Conservation (phyloP, 202 grass and related monocot species). For the Elaeis oleifera region DNA sequence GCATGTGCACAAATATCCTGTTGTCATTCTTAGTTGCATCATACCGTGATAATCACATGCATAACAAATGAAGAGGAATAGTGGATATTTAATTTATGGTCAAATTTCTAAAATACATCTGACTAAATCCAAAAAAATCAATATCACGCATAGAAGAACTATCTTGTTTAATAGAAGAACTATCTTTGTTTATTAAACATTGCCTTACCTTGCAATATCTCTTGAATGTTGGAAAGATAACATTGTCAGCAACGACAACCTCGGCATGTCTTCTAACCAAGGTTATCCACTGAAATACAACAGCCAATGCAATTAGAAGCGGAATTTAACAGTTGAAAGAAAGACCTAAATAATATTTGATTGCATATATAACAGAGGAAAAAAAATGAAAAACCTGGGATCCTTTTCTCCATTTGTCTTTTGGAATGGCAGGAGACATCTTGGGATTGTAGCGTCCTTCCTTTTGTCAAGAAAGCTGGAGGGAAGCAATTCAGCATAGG, state of each 20-base stretch:
- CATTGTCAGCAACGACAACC: constrained; percentile 57
- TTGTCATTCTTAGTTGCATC: too few relatives aligned
- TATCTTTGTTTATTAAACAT: too few relatives aligned
- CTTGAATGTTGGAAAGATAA: constrained; percentile 62
- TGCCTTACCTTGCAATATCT: constrained; percentile 75
- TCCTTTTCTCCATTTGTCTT: constrained; percentile 96
- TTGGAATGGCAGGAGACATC: constrained; percentile 69
- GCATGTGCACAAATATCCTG: too few relatives aligned
- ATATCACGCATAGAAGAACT: too few relatives aligned
- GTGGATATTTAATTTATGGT: too few relatives aligned
- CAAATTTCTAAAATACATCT: too few relatives aligned
- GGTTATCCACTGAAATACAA: constrained; percentile 77
- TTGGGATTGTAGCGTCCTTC: constrained; percentile 70
- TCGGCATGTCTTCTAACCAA: constrained; percentile 75
- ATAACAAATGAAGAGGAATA: too few relatives aligned
- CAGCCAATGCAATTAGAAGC: constrained; percentile 27
- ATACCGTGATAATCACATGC: too few relatives aligned
- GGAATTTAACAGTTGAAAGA: constrained; percentile 4
- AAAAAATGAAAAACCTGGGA: constrained; percentile 88
- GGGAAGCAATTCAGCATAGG: constrained; percentile 5
- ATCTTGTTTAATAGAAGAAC: too few relatives aligned
- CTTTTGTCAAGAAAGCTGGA: constrained; percentile 69
- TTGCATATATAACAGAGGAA: background rate
- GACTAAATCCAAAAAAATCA: too few relatives aligned
- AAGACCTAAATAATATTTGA: background rate